A percentile compares a stretch with the other conserved stretches of the same genome.
phyloP scores from a whole-genome alignment of 768 basidiomycete genomes.

The Amanita fuliginea region DNA sequence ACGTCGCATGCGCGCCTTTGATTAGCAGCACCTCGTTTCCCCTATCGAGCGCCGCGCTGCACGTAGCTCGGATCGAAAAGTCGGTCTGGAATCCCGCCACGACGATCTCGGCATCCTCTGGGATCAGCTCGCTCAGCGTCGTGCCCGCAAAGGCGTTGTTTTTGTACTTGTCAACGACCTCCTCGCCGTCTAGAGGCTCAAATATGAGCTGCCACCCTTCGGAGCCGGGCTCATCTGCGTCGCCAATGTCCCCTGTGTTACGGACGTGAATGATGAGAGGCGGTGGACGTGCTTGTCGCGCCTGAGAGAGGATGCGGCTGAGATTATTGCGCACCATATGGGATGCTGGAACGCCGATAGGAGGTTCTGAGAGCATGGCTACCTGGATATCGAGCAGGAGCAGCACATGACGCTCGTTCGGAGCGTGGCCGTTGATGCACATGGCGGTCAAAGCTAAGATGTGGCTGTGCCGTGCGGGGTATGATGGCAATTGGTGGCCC shows the following conservation, averaged over 20 bases:
- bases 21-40: conserved; percentile 61
- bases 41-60: conserved; percentile 45
- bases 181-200: conserved; percentile 36
- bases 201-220: conserved; percentile 55
- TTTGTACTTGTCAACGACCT: conserved; percentile 53
- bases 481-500: too few species aligned
- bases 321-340: conserved; percentile 35
- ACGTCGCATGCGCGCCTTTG: conserved; percentile 54
- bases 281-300: conserved; percentile 34
- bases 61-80: conserved; percentile 50
- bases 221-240: conserved; percentile 45
- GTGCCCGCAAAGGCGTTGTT: conserved; percentile 65
- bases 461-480: too few species aligned
- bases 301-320: conserved; percentile 32
- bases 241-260: conserved; percentile 50
- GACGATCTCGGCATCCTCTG: conserved; percentile 46
- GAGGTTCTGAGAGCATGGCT: conserved; percentile 35
- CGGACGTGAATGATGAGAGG: conserved; percentile 60
- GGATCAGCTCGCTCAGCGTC: conserved; percentile 35
- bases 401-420: conserved; percentile 28
- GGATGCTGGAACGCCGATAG: conserved; percentile 39
- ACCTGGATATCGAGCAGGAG: conserved; percentile 50
- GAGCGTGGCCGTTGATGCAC: neutral
- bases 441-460: too few species aligned
- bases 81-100: conserved; percentile 62